Evolutionary conservation across 768 basidiomycete genomes (phyloP).

Genomic region (Boletus pseudo-olivaceus): DNA sequence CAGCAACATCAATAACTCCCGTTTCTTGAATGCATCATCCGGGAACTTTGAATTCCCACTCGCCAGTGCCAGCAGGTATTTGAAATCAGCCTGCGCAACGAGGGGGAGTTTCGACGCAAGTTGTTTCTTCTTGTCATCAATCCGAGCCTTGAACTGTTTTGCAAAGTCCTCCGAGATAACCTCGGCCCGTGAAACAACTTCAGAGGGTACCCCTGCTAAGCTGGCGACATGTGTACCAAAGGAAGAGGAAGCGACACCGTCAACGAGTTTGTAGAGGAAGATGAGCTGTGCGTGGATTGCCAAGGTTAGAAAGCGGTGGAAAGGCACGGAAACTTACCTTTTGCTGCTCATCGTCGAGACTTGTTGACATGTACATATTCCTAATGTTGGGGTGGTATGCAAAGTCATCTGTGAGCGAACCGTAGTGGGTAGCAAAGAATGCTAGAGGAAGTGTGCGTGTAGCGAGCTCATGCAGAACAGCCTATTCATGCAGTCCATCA

Average conservation of each 20-base stretch:
- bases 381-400: slow-evolving; percentile 88
- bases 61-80: slow-evolving; percentile 65
- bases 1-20: slow-evolving; percentile 52
- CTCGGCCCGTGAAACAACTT: slow-evolving; percentile 87
- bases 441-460: slow-evolving; percentile 88
- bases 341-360: slow-evolving; percentile 88
- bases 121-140: slow-evolving; percentile 54
- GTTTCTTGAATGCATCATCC: slow-evolving; percentile 48
- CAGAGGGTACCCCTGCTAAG: slow-evolving; percentile 84
- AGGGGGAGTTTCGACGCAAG: slow-evolving; percentile 66
- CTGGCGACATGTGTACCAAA: slow-evolving; percentile 95
- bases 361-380: slow-evolving; percentile 94
- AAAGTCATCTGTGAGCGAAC: slow-evolving; percentile 92
- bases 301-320: neutral
- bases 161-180: slow-evolving; percentile 84
- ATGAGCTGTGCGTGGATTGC: slow-evolving; percentile 53
- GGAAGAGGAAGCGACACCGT: slow-evolving; percentile 81
- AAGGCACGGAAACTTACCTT: slow-evolving; percentile 48
- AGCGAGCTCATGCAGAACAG: slow-evolving; percentile 91
- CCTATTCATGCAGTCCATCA: slow-evolving; percentile 39
- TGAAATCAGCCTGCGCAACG: slow-evolving; percentile 86
- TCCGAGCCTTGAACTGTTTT: slow-evolving; percentile 76
- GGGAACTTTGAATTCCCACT: slow-evolving; percentile 51
- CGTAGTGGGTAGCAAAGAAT: slow-evolving; percentile 98
- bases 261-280: slow-evolving; percentile 92